Base-by-base conservation (phyloP, 2,329 filamentous ascomycete species). In the Botrytis elliptica region DNA sequence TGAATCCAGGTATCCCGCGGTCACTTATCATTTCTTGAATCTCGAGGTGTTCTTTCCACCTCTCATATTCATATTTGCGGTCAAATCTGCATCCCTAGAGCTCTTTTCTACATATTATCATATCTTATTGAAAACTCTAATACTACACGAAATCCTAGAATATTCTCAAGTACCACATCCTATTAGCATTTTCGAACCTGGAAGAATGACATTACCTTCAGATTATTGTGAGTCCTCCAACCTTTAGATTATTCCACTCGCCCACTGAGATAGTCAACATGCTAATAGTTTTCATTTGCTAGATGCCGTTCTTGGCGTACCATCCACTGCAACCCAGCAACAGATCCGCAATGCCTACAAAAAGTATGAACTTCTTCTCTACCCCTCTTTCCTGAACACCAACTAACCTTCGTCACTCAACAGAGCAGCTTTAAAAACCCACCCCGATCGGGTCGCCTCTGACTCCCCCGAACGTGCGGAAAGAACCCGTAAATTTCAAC, bases 341-440 rank as follows among this genome's bases (percentile, higher is more conserved):
- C 92, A 98, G 82, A 91, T 99, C 81, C 92, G 95, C 79, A 92
- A 93, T 86, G 96, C 95, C 69, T 99, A 98, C 86, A 99, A 99
- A 83, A 92, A 92, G 92, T 93, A 79, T 55, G 12, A 52, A 12
- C 42, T 44, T 42, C 36, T 64, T 29, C 49, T 38, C 40, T 38
- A 29, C 67, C 46, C 55, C 18, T n/a, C 29, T 46, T 40, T 40
- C 20, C 62, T 44, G 57, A 44, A 64, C 49, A 72, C 18, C 42
- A 46, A 38, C 42, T 73, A 68, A 73, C 9, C 63, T 70, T 42
- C 49, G 2, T 20, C n/a, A 12, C n/a, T 57, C 25, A 9, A 42
- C 80, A 94, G 92, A 81, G 93, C 93, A 79, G 95, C 95, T 8
- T 86, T 98, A 64, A 97, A 96, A 84, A 94, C 93, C 76, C 95